Evolutionary conservation across 441 rosid genomes (phyloP), one percentile per base, ranked within the genome.

Genomic region (Adansonia rubrostipa): DNA sequence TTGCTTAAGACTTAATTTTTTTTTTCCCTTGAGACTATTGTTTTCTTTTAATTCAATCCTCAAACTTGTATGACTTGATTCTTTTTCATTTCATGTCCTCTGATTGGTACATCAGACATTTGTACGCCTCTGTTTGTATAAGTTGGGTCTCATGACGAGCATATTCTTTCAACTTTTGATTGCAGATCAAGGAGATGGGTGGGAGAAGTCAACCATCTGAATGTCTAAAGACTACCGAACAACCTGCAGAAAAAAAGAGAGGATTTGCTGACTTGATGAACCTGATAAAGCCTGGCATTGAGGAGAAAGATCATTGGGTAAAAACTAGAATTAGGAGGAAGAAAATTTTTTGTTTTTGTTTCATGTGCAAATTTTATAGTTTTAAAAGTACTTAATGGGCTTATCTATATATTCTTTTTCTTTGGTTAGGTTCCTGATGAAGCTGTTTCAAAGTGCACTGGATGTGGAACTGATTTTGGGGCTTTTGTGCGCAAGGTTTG

Each of bases 251-350:
- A 74, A 94, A 84, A 86, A 96, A 90, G 80, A 94, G 88, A 80
- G 98, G 95, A 11, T 70, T 94, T 71, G 85, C 80, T 78, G 99
- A 96, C 79, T 96, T 97, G 99, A 86, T 96, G 92, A 93, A 89
- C 89, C 20, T 85, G 57, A 93, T 94, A 44, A 96, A 94, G 89
- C 99, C 96, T 77, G 93, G 84, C 53, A 93, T 86, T 58, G 99
- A 94, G 83, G 99, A 94, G 89, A 96, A 96, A 83, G 99, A 96
- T 85, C 98, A 94, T 78, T 96, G 99, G 99, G 99, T 96, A 90
- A 47, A 24, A 24, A 24, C 33, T 47, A 44, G 56, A 48, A 1
- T 56, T 1, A 28, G 3, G 36, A 68, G 53, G 71, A 28, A 24
- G 8, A 24, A 24, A 24, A 33, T 6, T 11, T 61, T 33, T 51